phyloP scores from a whole-genome alignment of 2,329 filamentous ascomycete species.

The Calonectria pauciramosa region DNA sequence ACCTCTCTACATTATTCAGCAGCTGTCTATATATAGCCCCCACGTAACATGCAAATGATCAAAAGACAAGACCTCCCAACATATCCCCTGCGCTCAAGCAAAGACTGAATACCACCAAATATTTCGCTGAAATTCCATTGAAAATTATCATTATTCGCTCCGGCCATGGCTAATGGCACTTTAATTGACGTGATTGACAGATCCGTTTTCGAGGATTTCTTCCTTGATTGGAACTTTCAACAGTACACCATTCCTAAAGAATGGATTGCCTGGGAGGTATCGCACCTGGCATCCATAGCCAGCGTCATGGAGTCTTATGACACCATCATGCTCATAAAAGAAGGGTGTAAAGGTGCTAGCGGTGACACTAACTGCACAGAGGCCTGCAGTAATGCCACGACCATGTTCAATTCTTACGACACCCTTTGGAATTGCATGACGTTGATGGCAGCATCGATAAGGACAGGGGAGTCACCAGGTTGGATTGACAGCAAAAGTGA shows the following conservation, averaged over 20 bases:
- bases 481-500: not conserved
- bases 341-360: not conserved
- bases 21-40: not conserved
- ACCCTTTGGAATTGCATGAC: not conserved
- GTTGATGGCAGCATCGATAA: not conserved
- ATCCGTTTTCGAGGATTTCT: not conserved
- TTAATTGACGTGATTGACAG: not conserved
- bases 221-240: not conserved
- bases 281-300: not conserved
- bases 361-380: not conserved
- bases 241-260: not conserved
- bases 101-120: too few relatives aligned
- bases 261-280: not conserved
- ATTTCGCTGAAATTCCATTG: too few relatives aligned
- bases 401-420: not conserved
- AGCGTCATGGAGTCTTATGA: not conserved
- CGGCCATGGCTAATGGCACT: not conserved
- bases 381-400: not conserved
- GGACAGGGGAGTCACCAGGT: not conserved
- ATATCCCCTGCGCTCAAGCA: too few relatives aligned
- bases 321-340: not conserved
- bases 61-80: not conserved
- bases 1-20: not conserved
- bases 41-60: not conserved
- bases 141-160: not conserved